phyloP scores from a whole-genome alignment of 345 rosid genomes.

The Heritiera littoralis region DNA sequence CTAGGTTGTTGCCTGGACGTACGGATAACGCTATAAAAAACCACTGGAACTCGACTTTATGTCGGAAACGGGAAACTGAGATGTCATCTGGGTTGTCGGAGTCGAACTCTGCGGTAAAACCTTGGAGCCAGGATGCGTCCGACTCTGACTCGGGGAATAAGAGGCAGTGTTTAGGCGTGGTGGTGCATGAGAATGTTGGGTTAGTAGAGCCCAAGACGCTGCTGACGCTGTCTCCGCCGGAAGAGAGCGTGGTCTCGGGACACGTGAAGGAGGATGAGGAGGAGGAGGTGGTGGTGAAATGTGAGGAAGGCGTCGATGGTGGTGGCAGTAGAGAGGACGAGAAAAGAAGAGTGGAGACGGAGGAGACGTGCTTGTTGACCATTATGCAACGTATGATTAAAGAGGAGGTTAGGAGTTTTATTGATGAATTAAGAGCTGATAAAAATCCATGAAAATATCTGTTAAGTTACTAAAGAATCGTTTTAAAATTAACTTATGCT shows the following conservation, averaged over 20 bases:
- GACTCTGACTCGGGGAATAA: slow-evolving; percentile 35
- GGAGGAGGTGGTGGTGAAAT: slow-evolving; percentile 7
- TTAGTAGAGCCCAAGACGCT: slow-evolving; percentile 36
- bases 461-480: not conserved
- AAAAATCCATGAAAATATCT: not conserved
- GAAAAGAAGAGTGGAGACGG: slow-evolving; percentile 18
- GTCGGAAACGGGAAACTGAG: slow-evolving; percentile 33
- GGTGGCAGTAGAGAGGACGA: not conserved
- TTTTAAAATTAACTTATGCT: not conserved
- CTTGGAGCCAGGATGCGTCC: slow-evolving; percentile 19
- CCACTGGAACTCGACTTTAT: slow-evolving; percentile 68
- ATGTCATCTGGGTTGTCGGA: slow-evolving; percentile 36
- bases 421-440: slow-evolving; percentile 30
- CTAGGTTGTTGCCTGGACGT: slow-evolving; percentile 62
- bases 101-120: slow-evolving; percentile 28
- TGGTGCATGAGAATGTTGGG: slow-evolving; percentile 22
- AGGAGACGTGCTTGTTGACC: slow-evolving; percentile 40
- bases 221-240: slow-evolving; percentile 53
- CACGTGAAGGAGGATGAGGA: slow-evolving; percentile 13
- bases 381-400: slow-evolving; percentile 56
- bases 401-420: slow-evolving; percentile 50
- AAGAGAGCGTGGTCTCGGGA: slow-evolving; percentile 22
- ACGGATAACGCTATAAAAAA: slow-evolving; percentile 71
- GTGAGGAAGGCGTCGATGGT: not conserved
- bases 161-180: slow-evolving; percentile 31